Evolutionary conservation across 1,139 yeast genomes (phyloP).

Genomic region (Nadsonia commutata): DNA sequence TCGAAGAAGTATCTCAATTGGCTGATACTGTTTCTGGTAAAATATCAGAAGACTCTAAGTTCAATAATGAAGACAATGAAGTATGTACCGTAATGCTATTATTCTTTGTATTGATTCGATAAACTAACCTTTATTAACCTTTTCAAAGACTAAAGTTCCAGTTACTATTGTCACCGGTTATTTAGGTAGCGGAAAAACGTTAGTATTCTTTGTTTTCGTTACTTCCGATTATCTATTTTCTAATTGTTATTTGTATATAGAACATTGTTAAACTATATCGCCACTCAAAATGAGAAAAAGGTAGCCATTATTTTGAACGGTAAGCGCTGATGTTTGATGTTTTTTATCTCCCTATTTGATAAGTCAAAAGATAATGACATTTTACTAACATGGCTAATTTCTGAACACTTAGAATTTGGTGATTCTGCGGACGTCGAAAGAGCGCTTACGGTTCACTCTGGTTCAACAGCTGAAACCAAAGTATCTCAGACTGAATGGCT

Average conservation of each 20-base stretch:
- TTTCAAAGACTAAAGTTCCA: slow-evolving; percentile 58
- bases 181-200: slow-evolving; percentile 84
- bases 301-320: slow-evolving; percentile 83
- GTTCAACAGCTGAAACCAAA: slow-evolving; percentile 29
- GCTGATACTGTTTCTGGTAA: no score
- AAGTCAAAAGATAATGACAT: background rate
- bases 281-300: slow-evolving; percentile 50
- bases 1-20: no score
- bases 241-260: slow-evolving; percentile 6
- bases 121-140: no score
- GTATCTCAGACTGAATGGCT: slow-evolving; percentile 64
- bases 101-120: no score
- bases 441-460: slow-evolving; percentile 53
- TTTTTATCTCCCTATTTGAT: background rate
- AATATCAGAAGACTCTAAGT: no score
- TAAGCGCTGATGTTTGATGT: slow-evolving; percentile 4
- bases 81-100: no score
- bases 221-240: background rate
- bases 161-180: slow-evolving; percentile 90
- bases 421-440: slow-evolving; percentile 70
- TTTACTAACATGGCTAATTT: slow-evolving; percentile 10
- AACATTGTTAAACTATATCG: slow-evolving; percentile 62
- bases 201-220: slow-evolving; percentile 1
- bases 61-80: no score
- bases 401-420: slow-evolving; percentile 19